Evolutionary conservation across 2,329 filamentous ascomycete genomes (phyloP).

Genomic region (Fusarium compactum): DNA sequence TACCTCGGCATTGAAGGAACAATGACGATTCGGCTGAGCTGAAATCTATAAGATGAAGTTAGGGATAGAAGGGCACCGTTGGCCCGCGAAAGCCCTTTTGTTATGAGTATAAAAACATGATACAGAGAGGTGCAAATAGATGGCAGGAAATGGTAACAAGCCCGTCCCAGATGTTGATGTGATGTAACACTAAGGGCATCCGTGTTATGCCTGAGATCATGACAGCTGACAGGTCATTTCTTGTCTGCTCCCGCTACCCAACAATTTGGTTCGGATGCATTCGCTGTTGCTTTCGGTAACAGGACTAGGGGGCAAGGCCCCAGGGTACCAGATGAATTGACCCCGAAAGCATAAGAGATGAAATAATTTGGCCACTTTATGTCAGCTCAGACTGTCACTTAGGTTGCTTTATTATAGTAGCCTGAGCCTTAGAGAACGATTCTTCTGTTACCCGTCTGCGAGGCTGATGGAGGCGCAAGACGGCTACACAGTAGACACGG

Average conservation of each 20-base stretch:
- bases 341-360: too few relatives aligned
- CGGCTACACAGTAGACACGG: constrained; percentile 28
- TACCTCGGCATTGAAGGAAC: constrained; percentile 20
- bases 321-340: too few relatives aligned
- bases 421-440: too few relatives aligned
- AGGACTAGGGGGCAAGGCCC: not conserved
- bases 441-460: not conserved
- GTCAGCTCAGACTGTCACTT: too few relatives aligned
- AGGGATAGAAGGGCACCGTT: not conserved
- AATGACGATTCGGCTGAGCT: constrained; percentile 11
- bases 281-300: not conserved
- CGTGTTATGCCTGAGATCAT: constrained; percentile 1
- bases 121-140: not conserved
- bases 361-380: too few relatives aligned
- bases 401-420: too few relatives aligned
- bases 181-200: constrained; percentile 5
- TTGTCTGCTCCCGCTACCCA: not conserved
- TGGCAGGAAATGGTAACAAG: not conserved
- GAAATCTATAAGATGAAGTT: not conserved
- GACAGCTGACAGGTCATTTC: constrained; percentile 20
- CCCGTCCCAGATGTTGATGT: not conserved
- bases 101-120: not conserved
- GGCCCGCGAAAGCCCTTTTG: not conserved
- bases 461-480: not conserved
- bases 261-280: constrained; percentile 3